Base-by-base conservation (phyloP, 805 yeast genomes). In the Saccharomycopsis sp. region DNA sequence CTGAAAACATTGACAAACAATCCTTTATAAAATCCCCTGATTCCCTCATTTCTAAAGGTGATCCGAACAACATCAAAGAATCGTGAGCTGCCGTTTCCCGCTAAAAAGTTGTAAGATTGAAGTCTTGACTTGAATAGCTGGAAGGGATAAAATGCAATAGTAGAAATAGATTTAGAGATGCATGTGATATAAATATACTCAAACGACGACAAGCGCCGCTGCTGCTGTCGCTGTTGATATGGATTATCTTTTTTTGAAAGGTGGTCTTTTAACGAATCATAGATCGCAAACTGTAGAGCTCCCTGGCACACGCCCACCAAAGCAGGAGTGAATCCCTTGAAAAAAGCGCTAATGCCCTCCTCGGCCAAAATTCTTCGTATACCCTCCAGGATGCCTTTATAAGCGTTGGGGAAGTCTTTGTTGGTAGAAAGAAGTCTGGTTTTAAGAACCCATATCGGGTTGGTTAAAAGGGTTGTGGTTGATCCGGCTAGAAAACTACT, bases 401-500 rank as follows among this genome's bases (percentile, higher is more conserved):
- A 89, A 0, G 89, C 84, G 15, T 77, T 78, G 0, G 75, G 74
- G 0, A 72, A 64, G 1, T 60, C 60, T 44, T 72, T 70, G 1
- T 79, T 71, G 1, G 70, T 68, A 29, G 91, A 83, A 65, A 91
- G 76, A 63, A 92, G 85, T 61, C 98, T 77, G 0, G 99, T 94
- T 70, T 94, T 94, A 18, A 94, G 69, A 1, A 94, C 97, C 99
- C 99, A 92, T 9, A 92, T 79, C 0, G 99, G 99, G 67, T 91
- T 94, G 0, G 99, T 91, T 15, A 88, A 48, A 0, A 89, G 57
- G 0, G 95, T 80, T 0, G 97, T 89, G 3, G 83, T 65, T 47
- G 83, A 66, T 0, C 99, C 99, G 0, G 97, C 91, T 1, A 77
- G 62, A 52, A 83, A 78, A 1, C 91, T 87, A 52, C 85, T 72